Base-by-base conservation (phyloP, 2,329 filamentous ascomycete species). In the Hymenoscyphus scutula region DNA sequence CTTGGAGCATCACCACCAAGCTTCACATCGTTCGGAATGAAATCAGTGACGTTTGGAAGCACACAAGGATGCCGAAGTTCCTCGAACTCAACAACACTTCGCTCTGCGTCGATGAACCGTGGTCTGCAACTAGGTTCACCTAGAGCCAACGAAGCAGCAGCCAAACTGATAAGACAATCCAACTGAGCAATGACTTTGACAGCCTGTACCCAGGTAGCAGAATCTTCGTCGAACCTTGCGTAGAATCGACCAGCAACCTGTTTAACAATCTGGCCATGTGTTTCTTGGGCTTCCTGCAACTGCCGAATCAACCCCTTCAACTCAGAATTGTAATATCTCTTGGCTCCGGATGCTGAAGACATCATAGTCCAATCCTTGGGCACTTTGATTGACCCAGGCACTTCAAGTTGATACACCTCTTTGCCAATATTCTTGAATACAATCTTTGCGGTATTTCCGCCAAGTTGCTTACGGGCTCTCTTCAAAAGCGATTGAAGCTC, bases 61-160 rank as follows among this genome's bases (percentile, higher is more conserved):
- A 99, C 96, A 78, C 95, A 99, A 2, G 95, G 95, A 73, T 99
- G 95, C 37, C 95, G 89, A 61, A 99, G 85, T 72, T 97, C 94
- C 60, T 90, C 84, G 71, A 99, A 97, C 64, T 97, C 90, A n/a
- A 99, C 80, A 7, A 95, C 84, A 71, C 91, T 96, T 55, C 93
- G 86, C 67, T 95, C 89, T 57, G 89, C 83, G 23, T 97, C 89
- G 3, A 96, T 84, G 73, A 99, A 97, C n/a, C 82, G 78, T 0
- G 95, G 95, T 34, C 95, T 86, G 75, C 94, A 98, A 70, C 90
- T 92, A 1, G 94, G 94, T 70, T 92, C 84, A 30, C 95, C 94
- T 0, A 99, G 79, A 0, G 89, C 88, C 0, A 87, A 82, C 0
- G 95, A 98, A 2, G 94, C 90, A 76, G 92, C 96, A 54, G 95